Percentiles rank a stretch among this genome's conserved stretches.
phyloP scores from a whole-genome alignment of 352 stramenopile genomes.

The Globisporangium uncinulatum region DNA sequence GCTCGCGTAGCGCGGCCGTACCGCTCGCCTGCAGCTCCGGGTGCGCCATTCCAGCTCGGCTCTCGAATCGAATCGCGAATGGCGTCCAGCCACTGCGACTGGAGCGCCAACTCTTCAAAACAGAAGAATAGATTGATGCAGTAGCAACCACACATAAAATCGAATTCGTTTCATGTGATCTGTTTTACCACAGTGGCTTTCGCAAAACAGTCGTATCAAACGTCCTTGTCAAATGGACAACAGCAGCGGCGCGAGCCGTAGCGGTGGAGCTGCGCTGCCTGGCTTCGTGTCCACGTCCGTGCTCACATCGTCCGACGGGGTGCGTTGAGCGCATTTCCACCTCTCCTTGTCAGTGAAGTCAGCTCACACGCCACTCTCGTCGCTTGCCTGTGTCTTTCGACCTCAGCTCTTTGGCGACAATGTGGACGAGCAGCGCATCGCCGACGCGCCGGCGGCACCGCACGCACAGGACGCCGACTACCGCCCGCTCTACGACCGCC shows the following conservation, averaged over 20 bases:
- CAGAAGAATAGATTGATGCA: background rate
- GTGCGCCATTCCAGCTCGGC: background rate
- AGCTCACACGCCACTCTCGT: background rate
- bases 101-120: background rate
- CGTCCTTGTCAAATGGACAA: background rate
- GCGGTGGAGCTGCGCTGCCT: conserved; percentile 18
- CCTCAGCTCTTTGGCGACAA: conserved; percentile 84
- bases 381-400: background rate
- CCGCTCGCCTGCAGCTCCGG: conserved; percentile 1
- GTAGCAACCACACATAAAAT: too few relatives aligned
- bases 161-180: too few relatives aligned
- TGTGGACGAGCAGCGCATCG: conserved; percentile 75
- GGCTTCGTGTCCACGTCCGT: conserved; percentile 83
- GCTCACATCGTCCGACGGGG: conserved; percentile 79
- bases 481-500: conserved; percentile 74
- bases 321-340: conserved; percentile 18
- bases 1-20: conserved; percentile 42
- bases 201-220: too few relatives aligned
- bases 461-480: conserved; percentile 44
- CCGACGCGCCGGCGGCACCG: conserved; percentile 44
- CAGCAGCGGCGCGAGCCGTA: background rate
- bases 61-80: background rate
- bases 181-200: too few relatives aligned
- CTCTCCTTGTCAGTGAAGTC: background rate
- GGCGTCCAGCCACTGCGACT: background rate